Base-by-base conservation (phyloP, 306 rosid species). In the Ziziphus jujuba region DNA sequence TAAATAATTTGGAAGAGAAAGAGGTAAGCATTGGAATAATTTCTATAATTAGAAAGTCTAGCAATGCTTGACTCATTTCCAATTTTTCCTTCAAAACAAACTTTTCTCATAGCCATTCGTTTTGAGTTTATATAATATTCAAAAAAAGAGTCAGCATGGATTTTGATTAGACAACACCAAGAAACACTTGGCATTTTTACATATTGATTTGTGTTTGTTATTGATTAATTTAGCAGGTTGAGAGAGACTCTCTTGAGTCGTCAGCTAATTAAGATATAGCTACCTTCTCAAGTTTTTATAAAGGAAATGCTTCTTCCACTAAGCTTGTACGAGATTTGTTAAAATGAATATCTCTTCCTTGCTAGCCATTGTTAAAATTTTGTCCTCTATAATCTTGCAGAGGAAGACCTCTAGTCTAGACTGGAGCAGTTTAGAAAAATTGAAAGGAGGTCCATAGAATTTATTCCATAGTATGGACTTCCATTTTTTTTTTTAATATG, bases 121-220 rank as follows among this genome's bases (percentile, higher is more conserved):
- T 28, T 66, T 49, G 33, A 51, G 70, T 68, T 59, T 17, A 50
- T 25, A 50, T 56, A 34, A 54, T 20, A 9, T 28, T 22, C 24
- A 59, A 15, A 40, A 57, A 74, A 65, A 70, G 61, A 33, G 51
- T 65, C 67, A 65, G 61, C 77, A 60, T 70, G 82, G 65, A 23
- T 76, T 54, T 44, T 77, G 97, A 91, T 89, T 85, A 82, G 95
- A 89, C 96, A 74, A 85, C 96, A 91, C 89, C 89, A 75, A 28
- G 11, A 23, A 65, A 13, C 62, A 63, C 58, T 53, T 72, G 38
- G 57, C 59, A 1, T 28, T 28, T 1, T 65, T 74, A 58, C 21
- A 40, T 43, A 70, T 50, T 68, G 9, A 23, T 64, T 28, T 47
- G 14, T 54, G n/a, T 31, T 2, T 33, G 15, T 79, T 59, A 4